These are phyloP conservation scores for Emmonsiellopsis sp. DNA, from an alignment of 2,329 filamentous ascomycete genomes.

Conservation along the genomic window DNA sequence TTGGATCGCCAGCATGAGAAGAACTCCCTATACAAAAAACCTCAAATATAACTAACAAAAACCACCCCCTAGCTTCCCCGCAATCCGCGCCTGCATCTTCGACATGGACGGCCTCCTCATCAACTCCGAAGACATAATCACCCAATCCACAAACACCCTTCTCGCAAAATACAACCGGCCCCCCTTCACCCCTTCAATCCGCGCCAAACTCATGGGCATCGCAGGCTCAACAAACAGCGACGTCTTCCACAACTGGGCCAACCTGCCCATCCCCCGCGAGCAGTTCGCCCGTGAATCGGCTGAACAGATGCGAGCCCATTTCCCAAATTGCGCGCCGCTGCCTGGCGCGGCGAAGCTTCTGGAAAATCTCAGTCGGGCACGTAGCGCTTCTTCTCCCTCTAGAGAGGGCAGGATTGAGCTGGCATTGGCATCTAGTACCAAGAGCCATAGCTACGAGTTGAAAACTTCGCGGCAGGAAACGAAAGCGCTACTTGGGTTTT, in stretches of 20 bases:
- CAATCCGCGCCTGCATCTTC: conserved; percentile 25
- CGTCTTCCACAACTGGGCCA: conserved; percentile 24
- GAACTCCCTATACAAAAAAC: too few relatives aligned
- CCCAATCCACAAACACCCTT: conserved; percentile 11
- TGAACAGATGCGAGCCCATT: conserved; percentile 19
- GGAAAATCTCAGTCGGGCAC: conserved; percentile 11
- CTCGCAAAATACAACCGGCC: conserved; percentile 14
- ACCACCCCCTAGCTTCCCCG: conserved; percentile 12
- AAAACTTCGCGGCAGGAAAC: conserved; percentile 16
- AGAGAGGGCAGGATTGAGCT: conserved; percentile 13
- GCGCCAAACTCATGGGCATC: conserved; percentile 17
- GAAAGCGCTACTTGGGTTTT: conserved; percentile 11
- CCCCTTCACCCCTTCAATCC: conserved; percentile 11
- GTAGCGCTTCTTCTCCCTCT: conserved; percentile 4
- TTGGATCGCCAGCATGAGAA: too few relatives aligned
- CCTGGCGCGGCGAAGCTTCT: conserved; percentile 15
- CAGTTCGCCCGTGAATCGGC: conserved; percentile 23
- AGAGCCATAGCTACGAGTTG: conserved; percentile 13
- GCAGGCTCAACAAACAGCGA: conserved; percentile 17
- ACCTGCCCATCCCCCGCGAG: conserved; percentile 18
- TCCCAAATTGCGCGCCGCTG: conserved; percentile 18
- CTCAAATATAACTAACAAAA: too few relatives aligned
- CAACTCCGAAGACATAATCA: conserved; percentile 25
- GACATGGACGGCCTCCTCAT: conserved; percentile 27
- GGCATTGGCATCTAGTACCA: conserved; percentile 17